Percentiles rank a stretch among this genome's conserved stretches.
These are phyloP conservation scores for Tetramitus jugosus DNA, from an alignment of 208 protist genomes.

Conservation along the genomic window DNA sequence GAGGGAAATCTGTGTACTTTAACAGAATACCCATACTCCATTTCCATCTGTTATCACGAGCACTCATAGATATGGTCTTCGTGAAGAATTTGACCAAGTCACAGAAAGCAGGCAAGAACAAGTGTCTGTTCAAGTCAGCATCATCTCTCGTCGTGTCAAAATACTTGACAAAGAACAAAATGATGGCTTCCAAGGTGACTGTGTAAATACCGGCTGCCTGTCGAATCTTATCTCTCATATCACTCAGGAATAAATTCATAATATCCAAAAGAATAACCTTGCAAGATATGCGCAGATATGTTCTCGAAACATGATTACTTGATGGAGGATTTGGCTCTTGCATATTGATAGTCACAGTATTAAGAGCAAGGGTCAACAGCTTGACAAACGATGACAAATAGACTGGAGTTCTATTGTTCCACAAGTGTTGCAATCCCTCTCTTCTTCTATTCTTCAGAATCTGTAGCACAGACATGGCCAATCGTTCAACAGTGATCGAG, in stretches of 20 bases:
- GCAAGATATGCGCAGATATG: no score
- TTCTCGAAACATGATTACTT: no score
- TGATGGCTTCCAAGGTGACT: not conserved
- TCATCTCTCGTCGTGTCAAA: not conserved
- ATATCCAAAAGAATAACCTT: not conserved
- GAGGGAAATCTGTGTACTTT: not conserved
- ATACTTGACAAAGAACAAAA: constrained; percentile 4
- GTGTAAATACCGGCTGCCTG: not conserved
- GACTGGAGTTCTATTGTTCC: not conserved
- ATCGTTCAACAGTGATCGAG: not conserved
- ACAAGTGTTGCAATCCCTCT: not conserved
- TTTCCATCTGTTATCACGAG: not conserved
- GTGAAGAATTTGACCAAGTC: not conserved
- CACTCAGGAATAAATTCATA: not conserved
- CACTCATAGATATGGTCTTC: not conserved
- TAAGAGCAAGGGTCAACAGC: no score
- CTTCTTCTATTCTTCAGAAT: not conserved
- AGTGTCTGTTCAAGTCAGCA: not conserved
- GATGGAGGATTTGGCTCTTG: no score
- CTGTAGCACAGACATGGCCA: not conserved
- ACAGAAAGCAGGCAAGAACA: not conserved
- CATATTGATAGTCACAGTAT: no score
- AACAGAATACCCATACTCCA: not conserved
- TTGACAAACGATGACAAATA: not conserved
- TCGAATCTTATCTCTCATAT: not conserved